Evolutionary conservation across 179 eudicot genomes (phyloP).

Genomic region (Spergularia azorica): DNA sequence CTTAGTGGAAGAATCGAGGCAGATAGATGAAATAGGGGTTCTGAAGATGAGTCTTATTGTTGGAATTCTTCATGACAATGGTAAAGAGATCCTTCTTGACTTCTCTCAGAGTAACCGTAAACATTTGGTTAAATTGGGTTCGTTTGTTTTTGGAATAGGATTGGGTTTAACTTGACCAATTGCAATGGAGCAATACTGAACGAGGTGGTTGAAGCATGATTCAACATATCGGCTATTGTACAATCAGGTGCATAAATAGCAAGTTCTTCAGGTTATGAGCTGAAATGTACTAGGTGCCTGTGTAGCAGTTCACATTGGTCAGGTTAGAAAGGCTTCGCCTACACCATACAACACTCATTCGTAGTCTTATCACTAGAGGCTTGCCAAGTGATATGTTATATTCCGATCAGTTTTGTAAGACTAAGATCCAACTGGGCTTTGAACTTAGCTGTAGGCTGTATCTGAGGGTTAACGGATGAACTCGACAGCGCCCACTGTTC

Average conservation of each 20-base stretch:
- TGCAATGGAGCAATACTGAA: background rate
- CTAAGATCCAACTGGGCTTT: background rate
- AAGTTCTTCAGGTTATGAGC: too few species aligned
- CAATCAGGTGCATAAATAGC: background rate
- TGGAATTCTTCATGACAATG: background rate
- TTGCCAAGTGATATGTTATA: too few species aligned
- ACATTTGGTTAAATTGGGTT: background rate
- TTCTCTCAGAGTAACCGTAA: background rate
- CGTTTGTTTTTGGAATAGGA: background rate
- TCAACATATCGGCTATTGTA: background rate
- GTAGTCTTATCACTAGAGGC: background rate
- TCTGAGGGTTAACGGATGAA: background rate
- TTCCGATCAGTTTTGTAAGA: too few species aligned
- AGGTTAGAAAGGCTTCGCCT: background rate
- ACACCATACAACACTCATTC: background rate
- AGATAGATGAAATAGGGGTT: background rate
- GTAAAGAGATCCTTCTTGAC: background rate
- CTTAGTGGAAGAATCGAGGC: background rate
- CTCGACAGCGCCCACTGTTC: background rate
- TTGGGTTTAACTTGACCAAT: background rate
- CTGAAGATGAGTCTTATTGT: background rate
- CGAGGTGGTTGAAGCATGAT: background rate
- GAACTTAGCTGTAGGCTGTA: background rate
- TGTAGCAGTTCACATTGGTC: background rate
- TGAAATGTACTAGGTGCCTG: too few species aligned